Percentiles rank a stretch among this genome's conserved stretches.
Evolutionary conservation across 805 yeast genomes (phyloP).

Genomic region (Sungouiozyma intestinalis): DNA sequence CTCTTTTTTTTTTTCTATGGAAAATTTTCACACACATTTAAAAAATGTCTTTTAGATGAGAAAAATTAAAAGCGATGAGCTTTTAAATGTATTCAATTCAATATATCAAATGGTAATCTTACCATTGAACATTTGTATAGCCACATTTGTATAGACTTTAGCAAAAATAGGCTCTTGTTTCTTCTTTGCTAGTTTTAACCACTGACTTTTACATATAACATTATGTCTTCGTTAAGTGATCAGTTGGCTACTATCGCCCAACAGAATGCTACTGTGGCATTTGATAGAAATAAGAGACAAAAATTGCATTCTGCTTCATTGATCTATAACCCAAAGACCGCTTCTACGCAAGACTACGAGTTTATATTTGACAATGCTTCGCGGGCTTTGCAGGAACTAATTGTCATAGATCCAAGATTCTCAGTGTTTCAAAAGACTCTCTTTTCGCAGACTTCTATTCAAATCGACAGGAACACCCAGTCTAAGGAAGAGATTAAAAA

Average conservation of each 20-base stretch:
- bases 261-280: conserved; percentile 57
- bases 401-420: conserved; percentile 66
- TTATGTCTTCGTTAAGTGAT: conserved; percentile 58
- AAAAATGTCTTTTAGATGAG: background rate
- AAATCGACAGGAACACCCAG: conserved; percentile 75
- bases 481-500: conserved; percentile 65
- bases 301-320: conserved; percentile 83
- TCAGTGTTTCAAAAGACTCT: conserved; percentile 56
- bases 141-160: background rate
- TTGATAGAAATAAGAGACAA: conserved; percentile 79
- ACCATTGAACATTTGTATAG: conserved; percentile 1
- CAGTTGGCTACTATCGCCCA: conserved; percentile 67
- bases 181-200: background rate
- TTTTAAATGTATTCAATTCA: background rate
- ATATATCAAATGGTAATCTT: background rate
- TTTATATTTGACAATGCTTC: conserved; percentile 58
- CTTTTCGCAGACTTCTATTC: conserved; percentile 73
- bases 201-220: background rate
- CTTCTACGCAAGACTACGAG: conserved; percentile 92
- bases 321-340: conserved; percentile 73
- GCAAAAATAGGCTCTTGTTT: background rate
- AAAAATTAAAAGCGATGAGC: conserved; percentile 11
- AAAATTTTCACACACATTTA: background rate
- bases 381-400: conserved; percentile 69
- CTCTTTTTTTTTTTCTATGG: background rate